Evolutionary conservation across 129 eudicot species (phyloP).

Genomic region (Smallanthus sonchifolius): DNA sequence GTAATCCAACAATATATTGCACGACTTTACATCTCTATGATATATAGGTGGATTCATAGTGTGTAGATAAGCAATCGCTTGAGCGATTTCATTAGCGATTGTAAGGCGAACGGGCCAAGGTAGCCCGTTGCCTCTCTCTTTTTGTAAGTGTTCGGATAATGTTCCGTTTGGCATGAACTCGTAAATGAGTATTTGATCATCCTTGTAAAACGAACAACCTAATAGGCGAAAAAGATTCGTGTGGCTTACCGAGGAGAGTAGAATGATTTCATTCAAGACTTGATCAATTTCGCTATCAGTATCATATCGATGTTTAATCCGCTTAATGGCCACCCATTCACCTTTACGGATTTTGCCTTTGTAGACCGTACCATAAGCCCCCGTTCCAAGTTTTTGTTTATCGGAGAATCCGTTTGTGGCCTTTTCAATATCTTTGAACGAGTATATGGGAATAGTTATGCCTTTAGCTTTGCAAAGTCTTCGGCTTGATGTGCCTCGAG

Average conservation of each 20-base stretch:
- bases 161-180: conserved; percentile 84
- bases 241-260: conserved; percentile 64
- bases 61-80: conserved; percentile 63
- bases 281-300: conserved; percentile 43
- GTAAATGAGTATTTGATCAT: conserved; percentile 60
- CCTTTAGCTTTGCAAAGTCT: conserved; percentile 41
- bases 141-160: conserved; percentile 52
- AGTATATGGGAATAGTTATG: conserved; percentile 53
- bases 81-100: conserved; percentile 59
- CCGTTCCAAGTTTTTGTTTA: conserved; percentile 57
- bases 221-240: conserved; percentile 62
- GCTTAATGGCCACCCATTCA: conserved; percentile 64
- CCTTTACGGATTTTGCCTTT: conserved; percentile 47
- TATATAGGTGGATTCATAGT: conserved; percentile 61
- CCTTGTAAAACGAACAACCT: conserved; percentile 58
- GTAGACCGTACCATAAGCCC: conserved; percentile 71
- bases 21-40: conserved; percentile 67
- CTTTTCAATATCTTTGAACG: conserved; percentile 49
- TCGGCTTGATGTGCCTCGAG: conserved; percentile 22
- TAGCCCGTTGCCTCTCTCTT: conserved; percentile 44
- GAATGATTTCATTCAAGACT: conserved; percentile 64
- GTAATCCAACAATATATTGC: conserved; percentile 61
- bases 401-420: conserved; percentile 58
- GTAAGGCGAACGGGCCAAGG: conserved; percentile 69
- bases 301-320: conserved; percentile 47